phyloP scores from a whole-genome alignment of 306 rosid genomes.

The Fragaria iinumae region DNA sequence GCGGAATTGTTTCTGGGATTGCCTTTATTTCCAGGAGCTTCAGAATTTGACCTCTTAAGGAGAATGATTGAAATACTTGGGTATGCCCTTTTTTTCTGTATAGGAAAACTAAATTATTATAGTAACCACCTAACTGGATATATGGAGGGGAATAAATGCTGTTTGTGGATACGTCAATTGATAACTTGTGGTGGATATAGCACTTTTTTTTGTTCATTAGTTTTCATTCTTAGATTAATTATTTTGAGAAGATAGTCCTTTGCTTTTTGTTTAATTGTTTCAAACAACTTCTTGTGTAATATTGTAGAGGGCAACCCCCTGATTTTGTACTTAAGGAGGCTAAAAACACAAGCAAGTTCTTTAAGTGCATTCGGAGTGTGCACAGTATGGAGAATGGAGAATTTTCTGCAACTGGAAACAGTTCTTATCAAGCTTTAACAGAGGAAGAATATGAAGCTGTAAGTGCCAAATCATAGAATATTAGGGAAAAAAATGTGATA shows the following conservation, averaged over 20 bases:
- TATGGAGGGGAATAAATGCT: neutral
- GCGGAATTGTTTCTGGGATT: slow-evolving; percentile 96
- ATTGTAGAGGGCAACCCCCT: slow-evolving; percentile 90
- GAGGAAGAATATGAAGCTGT: slow-evolving; percentile 97
- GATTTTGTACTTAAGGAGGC: slow-evolving; percentile 94
- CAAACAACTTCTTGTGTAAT: slow-evolving; percentile 19
- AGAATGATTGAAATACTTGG: slow-evolving; percentile 96
- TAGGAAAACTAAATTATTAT: neutral
- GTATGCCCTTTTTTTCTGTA: slow-evolving; percentile 48
- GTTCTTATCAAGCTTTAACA: slow-evolving; percentile 78
- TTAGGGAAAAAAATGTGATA: neutral
- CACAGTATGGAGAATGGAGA: slow-evolving; percentile 59
- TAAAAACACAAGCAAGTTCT: slow-evolving; percentile 87
- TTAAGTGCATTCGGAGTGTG: slow-evolving; percentile 74
- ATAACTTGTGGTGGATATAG: neutral
- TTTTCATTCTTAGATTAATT: neutral
- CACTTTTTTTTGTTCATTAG: neutral
- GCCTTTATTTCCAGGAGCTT: slow-evolving; percentile 98
- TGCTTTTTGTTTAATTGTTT: neutral
- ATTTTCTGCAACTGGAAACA: slow-evolving; percentile 47
- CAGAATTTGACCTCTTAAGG: slow-evolving; percentile 89
- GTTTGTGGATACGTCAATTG: neutral
- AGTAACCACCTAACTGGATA: neutral
- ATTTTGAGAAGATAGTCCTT: neutral
- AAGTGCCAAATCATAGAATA: slow-evolving; percentile 36